A percentile compares a stretch with the other conserved stretches of the same genome.
phyloP scores from a whole-genome alignment of 495 filamentous ascomycete species.

The Cenococcum geophilum region DNA sequence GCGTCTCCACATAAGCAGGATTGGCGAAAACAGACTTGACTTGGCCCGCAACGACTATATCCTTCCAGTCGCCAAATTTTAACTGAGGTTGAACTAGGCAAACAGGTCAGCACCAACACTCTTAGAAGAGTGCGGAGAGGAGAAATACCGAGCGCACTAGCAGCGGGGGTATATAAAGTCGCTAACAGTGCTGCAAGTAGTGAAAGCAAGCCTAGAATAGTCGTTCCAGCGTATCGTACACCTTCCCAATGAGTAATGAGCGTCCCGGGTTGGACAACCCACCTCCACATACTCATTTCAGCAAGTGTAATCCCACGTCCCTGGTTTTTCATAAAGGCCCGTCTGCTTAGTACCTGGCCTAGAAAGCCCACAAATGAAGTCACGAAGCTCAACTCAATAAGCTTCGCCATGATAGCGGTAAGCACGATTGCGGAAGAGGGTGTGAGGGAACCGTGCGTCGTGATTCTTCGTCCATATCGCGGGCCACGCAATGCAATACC shows the following conservation, averaged over 20 bases:
- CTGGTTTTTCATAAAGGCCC: slow-evolving; percentile 51
- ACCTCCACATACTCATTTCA: slow-evolving; percentile 51
- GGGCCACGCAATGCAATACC: slow-evolving; percentile 53
- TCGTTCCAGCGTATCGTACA: slow-evolving; percentile 54
- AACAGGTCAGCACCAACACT: neutral
- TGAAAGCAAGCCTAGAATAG: slow-evolving; percentile 53
- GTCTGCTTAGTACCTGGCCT: slow-evolving; percentile 62
- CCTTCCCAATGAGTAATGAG: slow-evolving; percentile 61
- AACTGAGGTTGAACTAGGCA: slow-evolving; percentile 57
- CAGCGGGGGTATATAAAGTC: slow-evolving; percentile 68
- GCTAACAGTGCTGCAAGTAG: slow-evolving; percentile 55
- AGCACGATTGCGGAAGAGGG: slow-evolving; percentile 56
- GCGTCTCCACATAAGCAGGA: slow-evolving; percentile 43
- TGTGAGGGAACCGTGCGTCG: slow-evolving; percentile 43
- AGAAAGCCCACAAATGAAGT: slow-evolving; percentile 69
- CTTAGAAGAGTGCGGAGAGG: neutral
- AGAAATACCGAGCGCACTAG: slow-evolving; percentile 54
- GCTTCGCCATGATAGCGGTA: slow-evolving; percentile 61
- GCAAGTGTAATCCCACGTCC: slow-evolving; percentile 59
- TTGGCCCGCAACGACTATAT: slow-evolving; percentile 45
- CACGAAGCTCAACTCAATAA: slow-evolving; percentile 69
- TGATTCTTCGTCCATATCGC: slow-evolving; percentile 51
- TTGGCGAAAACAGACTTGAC: slow-evolving; percentile 57
- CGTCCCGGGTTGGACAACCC: slow-evolving; percentile 58
- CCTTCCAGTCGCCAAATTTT: slow-evolving; percentile 45